Conservation (phyloP, 306 rosid species). For the Fragaria nilgerrensis region DNA sequence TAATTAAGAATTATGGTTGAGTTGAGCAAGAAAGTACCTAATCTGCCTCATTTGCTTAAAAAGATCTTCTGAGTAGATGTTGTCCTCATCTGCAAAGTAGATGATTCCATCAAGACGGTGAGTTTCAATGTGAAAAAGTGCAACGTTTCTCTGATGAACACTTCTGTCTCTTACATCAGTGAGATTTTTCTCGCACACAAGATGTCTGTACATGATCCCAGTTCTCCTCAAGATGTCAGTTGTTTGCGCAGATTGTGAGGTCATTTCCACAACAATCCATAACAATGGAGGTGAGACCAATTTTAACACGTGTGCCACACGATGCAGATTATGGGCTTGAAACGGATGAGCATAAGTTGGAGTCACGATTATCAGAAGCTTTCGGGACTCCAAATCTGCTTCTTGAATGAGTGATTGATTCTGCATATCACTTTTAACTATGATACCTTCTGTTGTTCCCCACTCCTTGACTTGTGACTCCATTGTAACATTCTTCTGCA, state of each 20-base stretch:
- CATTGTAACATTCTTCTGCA: constrained; percentile 34
- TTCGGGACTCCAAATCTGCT: constrained; percentile 42
- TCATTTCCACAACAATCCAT: constrained; percentile 89
- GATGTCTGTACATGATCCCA: constrained; percentile 83
- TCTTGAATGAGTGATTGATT: constrained; percentile 27
- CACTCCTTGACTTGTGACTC: constrained; percentile 31
- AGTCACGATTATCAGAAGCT: constrained; percentile 82
- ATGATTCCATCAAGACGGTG: constrained; percentile 85
- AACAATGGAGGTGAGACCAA: constrained; percentile 60
- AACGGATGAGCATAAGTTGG: constrained; percentile 51
- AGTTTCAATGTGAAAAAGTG: constrained; percentile 75
- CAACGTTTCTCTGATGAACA: constrained; percentile 69
- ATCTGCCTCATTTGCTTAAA: constrained; percentile 83
- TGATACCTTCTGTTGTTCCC: constrained; percentile 24
- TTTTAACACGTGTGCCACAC: constrained; percentile 62
- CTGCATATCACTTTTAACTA: constrained; percentile 18
- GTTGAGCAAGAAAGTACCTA: constrained; percentile 47
- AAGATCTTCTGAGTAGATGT: constrained; percentile 57
- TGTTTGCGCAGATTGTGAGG: constrained; percentile 79
- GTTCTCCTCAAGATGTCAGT: constrained; percentile 65
- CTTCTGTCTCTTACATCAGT: constrained; percentile 49
- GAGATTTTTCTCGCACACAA: constrained; percentile 57
- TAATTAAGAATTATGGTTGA: constrained; percentile 8
- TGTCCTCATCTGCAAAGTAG: constrained; percentile 77
- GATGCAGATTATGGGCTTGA: constrained; percentile 73